Percentiles rank a stretch among this genome's conserved stretches.
Conservation (phyloP, 2,329 filamentous ascomycete genomes). For the Dactylella cylindrospora region DNA sequence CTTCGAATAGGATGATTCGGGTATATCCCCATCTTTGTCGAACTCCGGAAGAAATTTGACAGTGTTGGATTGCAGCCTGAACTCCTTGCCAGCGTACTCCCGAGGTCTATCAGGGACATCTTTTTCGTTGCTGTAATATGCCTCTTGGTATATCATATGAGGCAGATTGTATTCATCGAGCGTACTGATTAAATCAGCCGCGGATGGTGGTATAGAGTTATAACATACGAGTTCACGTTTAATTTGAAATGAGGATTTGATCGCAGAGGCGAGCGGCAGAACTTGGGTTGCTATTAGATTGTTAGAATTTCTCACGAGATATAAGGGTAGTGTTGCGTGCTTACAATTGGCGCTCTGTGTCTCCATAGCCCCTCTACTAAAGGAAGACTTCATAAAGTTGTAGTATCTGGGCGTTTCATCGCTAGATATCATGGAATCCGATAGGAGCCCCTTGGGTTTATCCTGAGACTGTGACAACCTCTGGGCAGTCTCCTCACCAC, state of each 20-base stretch:
- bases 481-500: constrained; percentile 57
- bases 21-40: constrained; percentile 60
- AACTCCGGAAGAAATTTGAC: constrained; percentile 80
- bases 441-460: constrained; percentile 1
- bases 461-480: constrained; percentile 27
- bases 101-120: constrained; percentile 76
- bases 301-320: constrained; percentile 2
- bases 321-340: not conserved
- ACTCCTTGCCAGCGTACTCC: constrained; percentile 87
- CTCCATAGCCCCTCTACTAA: constrained; percentile 25
- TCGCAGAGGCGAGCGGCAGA: not conserved
- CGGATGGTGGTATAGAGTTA: constrained; percentile 17
- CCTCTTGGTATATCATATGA: constrained; percentile 75
- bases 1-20: constrained; percentile 55
- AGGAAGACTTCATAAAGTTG: constrained; percentile 21
- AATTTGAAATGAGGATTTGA: constrained; percentile 15
- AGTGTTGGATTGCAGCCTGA: constrained; percentile 72
- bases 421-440: not conserved
- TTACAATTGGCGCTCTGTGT: constrained; percentile 21
- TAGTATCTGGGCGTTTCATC: constrained; percentile 11
- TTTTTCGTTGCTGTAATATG: constrained; percentile 78
- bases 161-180: constrained; percentile 63
- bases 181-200: constrained; percentile 59
- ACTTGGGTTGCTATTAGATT: constrained; percentile 10
- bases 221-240: constrained; percentile 20